Evolutionary conservation across 305 asterid genomes (phyloP).

Genomic region (Fraxinus velutina): DNA sequence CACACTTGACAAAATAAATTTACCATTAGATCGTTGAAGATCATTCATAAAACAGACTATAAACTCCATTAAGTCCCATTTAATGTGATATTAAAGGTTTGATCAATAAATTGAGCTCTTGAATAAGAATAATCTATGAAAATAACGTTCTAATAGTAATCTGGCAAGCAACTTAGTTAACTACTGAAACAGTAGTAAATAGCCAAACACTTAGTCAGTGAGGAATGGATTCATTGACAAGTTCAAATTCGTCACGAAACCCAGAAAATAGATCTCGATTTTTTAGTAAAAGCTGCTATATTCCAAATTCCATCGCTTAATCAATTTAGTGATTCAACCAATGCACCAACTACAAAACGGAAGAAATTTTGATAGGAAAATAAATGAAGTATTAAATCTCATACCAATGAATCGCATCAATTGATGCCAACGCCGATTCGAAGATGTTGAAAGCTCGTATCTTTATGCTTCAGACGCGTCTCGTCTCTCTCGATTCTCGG

Average conservation of each 20-base stretch:
- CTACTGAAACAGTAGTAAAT: background rate
- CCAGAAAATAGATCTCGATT: background rate
- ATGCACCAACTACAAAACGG: background rate
- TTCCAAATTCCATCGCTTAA: background rate
- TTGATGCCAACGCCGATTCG: conserved; percentile 18
- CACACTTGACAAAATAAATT: background rate
- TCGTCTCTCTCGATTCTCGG: background rate
- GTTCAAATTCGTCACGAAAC: background rate
- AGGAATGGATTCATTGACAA: background rate
- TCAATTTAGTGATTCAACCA: conserved; percentile 13
- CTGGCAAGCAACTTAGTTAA: background rate
- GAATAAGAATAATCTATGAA: background rate
- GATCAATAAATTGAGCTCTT: background rate
- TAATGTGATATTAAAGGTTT: background rate
- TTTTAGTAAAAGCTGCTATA: background rate
- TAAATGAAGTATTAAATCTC: conserved; percentile 5
- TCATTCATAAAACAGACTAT: background rate
- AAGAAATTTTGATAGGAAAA: background rate
- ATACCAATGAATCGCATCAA: conserved; percentile 35
- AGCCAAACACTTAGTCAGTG: background rate
- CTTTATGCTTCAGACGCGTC: conserved; percentile 16
- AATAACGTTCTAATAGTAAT: background rate
- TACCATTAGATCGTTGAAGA: background rate
- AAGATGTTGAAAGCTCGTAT: conserved; percentile 24
- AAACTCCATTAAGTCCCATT: background rate